phyloP scores from a whole-genome alignment of 129 eudicot genomes.

The Flaveria ramosissima region DNA sequence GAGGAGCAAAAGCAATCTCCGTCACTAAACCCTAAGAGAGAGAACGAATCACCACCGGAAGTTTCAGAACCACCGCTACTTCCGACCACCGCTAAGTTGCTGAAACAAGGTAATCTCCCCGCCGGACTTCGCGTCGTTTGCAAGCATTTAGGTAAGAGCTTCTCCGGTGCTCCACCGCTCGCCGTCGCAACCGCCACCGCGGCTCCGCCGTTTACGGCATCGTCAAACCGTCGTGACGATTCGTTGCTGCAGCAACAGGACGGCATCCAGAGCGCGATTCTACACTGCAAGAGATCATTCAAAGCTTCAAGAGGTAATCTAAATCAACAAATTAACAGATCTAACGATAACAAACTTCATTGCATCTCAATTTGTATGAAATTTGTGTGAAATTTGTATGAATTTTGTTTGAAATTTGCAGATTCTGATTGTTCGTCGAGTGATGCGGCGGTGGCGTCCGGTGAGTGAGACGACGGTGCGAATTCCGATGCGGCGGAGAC shows the following conservation, averaged over 20 bases:
- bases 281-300: conserved; percentile 90
- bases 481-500: conserved; percentile 16
- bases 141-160: conserved; percentile 73
- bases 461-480: conserved; percentile 4
- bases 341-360: not conserved
- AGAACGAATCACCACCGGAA: conserved; percentile 19
- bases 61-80: conserved; percentile 34
- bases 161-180: conserved; percentile 53
- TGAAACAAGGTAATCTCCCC: conserved; percentile 59
- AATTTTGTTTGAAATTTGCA: not conserved
- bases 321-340: not conserved
- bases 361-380: not conserved
- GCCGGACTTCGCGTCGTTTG: conserved; percentile 67
- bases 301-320: conserved; percentile 66
- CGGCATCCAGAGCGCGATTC: conserved; percentile 92
- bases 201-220: conserved; percentile 18
- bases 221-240: conserved; percentile 68
- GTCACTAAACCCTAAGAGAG: conserved; percentile 16
- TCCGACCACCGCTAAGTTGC: conserved; percentile 33
- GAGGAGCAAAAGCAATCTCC: conserved; percentile 25
- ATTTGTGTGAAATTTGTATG: not conserved
- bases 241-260: conserved; percentile 82
- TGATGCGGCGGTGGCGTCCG: conserved; percentile 20
- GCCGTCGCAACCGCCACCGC: conserved; percentile 38
- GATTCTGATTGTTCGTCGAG: conserved; percentile 30